Evolutionary conservation across 805 yeast species (phyloP), one percentile per base, ranked within the genome.

Genomic region (Starmerella vaccinii): DNA sequence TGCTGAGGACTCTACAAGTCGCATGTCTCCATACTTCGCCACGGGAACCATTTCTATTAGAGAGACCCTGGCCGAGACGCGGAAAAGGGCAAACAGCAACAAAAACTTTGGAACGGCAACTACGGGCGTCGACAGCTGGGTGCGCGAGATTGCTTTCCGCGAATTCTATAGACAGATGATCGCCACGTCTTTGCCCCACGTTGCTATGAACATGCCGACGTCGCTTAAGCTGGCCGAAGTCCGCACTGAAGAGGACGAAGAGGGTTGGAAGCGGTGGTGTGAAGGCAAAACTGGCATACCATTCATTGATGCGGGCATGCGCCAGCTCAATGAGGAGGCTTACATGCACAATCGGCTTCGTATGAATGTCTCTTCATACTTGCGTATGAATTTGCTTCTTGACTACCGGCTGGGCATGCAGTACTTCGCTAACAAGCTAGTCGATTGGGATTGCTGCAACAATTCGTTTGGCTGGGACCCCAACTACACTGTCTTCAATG

Each of bases 401-500:
- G 81, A 77, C 58, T 77, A 78, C 77, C 68, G 80, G 46, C 65
- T 70, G 60, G 82, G 82, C 0, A 77, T 76, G 56, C 62, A 65
- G 32, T 77, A 71, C 67, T 77, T 77, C 58, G 68, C 73, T 59
- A 66, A 68, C 55, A 69, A 69, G 50, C 64, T 77, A 43, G 61
- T 76, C 0, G 81, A 77, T 59, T 73, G 73, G 23, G 82, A 77
- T 59, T 68, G 75, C 54, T 69, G 76, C 27, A 74, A 77, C 38
- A 77, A 77, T 60, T 69, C 71, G 42, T 80, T 77, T 7, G 81
- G 81, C 1, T 77, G 81, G 82, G 81, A 76, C 58, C 81, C 81
- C 2, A 76, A 73, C 65, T 76, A 76, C 59, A 66, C 81, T 21
- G 72, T 76, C 5, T 74, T 77, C 61, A 77, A 77, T 56, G 77